A percentile compares a stretch with the other conserved stretches of the same genome.
Conservation (phyloP, 805 yeast species). For the Candida sithepensis region DNA sequence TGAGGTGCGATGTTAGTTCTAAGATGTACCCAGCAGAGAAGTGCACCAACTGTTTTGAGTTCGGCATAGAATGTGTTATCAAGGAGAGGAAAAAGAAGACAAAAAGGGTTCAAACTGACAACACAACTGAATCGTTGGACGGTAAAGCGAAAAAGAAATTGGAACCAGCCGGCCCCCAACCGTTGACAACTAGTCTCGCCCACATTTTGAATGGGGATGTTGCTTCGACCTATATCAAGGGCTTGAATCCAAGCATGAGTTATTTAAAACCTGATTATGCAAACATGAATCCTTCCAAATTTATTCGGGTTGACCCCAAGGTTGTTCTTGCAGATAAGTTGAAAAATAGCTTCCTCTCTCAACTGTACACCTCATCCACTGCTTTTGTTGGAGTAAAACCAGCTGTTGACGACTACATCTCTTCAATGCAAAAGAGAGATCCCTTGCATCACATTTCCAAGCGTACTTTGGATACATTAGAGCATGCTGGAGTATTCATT, state of each 20-base stretch:
- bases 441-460: background rate
- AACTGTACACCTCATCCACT: background rate
- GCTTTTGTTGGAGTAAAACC: background rate
- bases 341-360: background rate
- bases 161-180: background rate
- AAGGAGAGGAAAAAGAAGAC: constrained; percentile 38
- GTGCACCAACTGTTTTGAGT: constrained; percentile 62
- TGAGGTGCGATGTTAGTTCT: constrained; percentile 37
- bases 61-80: constrained; percentile 62
- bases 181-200: background rate
- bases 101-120: background rate
- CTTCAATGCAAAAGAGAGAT: background rate
- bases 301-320: background rate
- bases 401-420: background rate
- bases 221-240: background rate
- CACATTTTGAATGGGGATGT: background rate
- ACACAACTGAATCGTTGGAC: background rate
- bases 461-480: background rate
- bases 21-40: constrained; percentile 36
- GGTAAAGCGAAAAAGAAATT: background rate
- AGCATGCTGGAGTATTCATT: constrained; percentile 33
- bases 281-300: background rate
- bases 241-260: background rate
- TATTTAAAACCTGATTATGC: background rate
- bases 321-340: background rate